These are phyloP conservation scores for Pseudoscleropodium purum DNA, from an alignment of 225 moss, liverwort and hornwort species.

Conservation along the genomic window DNA sequence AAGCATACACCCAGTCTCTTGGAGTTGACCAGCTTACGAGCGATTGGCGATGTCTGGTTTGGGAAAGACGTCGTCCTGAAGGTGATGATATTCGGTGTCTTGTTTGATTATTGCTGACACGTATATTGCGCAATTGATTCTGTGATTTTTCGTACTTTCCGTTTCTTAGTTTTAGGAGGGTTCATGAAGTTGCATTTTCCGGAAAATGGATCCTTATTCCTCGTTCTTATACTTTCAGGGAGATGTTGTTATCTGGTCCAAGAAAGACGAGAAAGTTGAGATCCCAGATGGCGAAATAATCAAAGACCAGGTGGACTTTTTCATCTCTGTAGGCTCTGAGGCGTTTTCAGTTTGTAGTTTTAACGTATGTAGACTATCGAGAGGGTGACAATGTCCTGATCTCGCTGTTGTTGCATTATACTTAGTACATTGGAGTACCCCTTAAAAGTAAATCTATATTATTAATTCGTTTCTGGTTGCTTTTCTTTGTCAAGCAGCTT, in stretches of 20 bases:
- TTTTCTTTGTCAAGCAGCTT: slow-evolving; percentile 24
- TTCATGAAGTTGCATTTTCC: not conserved
- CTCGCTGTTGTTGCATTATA: not conserved
- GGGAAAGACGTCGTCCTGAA: slow-evolving; percentile 43
- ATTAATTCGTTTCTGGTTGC: not conserved
- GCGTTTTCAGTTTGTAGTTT: not conserved
- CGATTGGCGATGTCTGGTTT: slow-evolving; percentile 57
- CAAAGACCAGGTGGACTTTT: slow-evolving; percentile 29
- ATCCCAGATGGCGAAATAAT: slow-evolving; percentile 43
- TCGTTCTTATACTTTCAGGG: slow-evolving; percentile 7
- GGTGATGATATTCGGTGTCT: not conserved
- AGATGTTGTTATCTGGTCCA: slow-evolving; percentile 54
- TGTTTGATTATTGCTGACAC: not conserved
- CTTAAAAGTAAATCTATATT: not conserved
- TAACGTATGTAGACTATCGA: not conserved
- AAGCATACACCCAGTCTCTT: slow-evolving; percentile 32
- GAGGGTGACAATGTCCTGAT: not conserved
- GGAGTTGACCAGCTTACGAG: slow-evolving; percentile 28
- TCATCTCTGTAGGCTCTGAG: not conserved
- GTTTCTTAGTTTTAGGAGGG: not conserved
- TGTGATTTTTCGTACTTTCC: not conserved
- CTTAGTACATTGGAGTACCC: not conserved
- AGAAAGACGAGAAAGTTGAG: slow-evolving; percentile 35
- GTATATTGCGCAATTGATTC: not conserved
- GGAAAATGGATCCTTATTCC: not conserved